A percentile compares a stretch with the other conserved stretches of the same genome.
Evolutionary conservation across 768 basidiomycete genomes (phyloP).

Genomic region (Exidia glandulosa): DNA sequence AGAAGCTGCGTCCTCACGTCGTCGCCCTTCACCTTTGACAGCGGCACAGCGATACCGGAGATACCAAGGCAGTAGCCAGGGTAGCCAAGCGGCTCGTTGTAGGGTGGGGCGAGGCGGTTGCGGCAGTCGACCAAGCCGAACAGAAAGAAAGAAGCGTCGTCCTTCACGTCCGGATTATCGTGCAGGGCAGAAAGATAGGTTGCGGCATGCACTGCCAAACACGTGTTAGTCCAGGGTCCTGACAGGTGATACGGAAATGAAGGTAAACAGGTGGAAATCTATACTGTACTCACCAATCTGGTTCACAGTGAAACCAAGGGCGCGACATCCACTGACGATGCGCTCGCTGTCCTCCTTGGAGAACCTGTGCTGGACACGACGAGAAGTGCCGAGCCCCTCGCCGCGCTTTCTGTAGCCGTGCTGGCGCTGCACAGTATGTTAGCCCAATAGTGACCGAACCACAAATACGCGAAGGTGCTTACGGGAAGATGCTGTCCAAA

Average conservation of each 20-base stretch:
- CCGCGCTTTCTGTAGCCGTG: neutral
- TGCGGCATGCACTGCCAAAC: neutral
- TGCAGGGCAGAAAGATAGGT: neutral
- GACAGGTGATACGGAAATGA: too few species aligned
- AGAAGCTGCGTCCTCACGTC: neutral
- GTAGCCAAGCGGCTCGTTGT: neutral
- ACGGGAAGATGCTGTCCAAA: neutral
- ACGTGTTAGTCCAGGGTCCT: too few species aligned
- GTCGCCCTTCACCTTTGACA: neutral
- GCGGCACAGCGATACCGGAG: neutral
- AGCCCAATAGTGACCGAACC: neutral
- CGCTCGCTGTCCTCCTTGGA: neutral
- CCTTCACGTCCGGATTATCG: neutral
- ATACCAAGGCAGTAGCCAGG: constrained; percentile 1
- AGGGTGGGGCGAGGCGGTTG: neutral
- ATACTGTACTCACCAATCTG: neutral
- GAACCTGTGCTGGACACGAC: neutral
- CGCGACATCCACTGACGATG: neutral
- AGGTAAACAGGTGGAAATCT: too few species aligned
- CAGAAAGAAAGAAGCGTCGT: neutral
- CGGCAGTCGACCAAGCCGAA: neutral
- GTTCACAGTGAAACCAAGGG: neutral
- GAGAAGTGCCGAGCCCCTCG: neutral
- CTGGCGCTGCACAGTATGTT: neutral
- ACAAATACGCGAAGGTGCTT: neutral